Percentiles rank a stretch among this genome's conserved stretches.
These are phyloP conservation scores for Mycosphaerella arachidis DNA, from an alignment of 2,329 filamentous ascomycete genomes.

Conservation along the genomic window DNA sequence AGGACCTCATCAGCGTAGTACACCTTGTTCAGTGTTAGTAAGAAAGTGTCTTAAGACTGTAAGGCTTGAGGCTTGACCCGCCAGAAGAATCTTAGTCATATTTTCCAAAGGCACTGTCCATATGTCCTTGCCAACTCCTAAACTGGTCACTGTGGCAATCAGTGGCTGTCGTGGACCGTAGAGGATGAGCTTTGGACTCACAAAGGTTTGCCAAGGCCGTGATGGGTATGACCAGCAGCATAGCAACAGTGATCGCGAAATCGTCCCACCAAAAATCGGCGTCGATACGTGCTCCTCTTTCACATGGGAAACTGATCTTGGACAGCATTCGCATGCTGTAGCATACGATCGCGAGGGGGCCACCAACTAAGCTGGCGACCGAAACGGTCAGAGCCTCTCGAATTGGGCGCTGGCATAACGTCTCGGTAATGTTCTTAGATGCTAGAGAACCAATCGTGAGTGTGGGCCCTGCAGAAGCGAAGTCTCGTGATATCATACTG, in stretches of 20 bases:
- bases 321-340: constrained; percentile 15
- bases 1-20: constrained; percentile 16
- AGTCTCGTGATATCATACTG: constrained; percentile 3
- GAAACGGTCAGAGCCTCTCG: constrained; percentile 6
- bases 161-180: background rate
- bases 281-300: constrained; percentile 11
- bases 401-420: constrained; percentile 8
- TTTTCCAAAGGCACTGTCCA: constrained; percentile 19
- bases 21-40: constrained; percentile 1
- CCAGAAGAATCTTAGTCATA: constrained; percentile 9
- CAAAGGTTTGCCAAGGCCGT: constrained; percentile 11
- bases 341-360: constrained; percentile 5
- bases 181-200: background rate
- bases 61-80: background rate
- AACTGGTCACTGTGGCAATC: constrained; percentile 4
- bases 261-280: constrained; percentile 20
- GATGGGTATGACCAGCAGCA: constrained; percentile 13
- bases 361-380: constrained; percentile 11
- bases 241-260: constrained; percentile 13
- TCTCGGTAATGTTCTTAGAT: constrained; percentile 18
- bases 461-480: background rate
- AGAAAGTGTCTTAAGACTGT: background rate
- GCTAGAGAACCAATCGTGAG: constrained; percentile 7
- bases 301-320: constrained; percentile 15
- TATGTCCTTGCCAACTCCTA: constrained; percentile 13